Percentiles rank a stretch among this genome's conserved stretches.
phyloP scores from a whole-genome alignment of 2,329 filamentous ascomycete species.

The Hymenoscyphus repandus region DNA sequence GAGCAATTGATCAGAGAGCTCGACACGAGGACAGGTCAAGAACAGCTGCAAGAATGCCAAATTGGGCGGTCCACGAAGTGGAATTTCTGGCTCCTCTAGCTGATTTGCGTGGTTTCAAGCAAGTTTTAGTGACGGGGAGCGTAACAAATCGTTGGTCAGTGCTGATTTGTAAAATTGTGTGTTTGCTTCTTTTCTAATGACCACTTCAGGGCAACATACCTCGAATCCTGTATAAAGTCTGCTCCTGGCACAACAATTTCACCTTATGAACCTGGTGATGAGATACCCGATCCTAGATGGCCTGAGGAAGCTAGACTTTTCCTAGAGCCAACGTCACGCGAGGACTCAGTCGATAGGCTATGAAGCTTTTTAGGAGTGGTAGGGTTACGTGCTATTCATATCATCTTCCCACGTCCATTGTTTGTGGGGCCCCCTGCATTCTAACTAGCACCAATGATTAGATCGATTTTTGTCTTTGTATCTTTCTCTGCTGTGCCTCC shows the following conservation, averaged over 20 bases:
- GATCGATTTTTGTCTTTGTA: no score
- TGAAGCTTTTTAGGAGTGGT: no score
- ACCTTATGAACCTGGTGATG: not conserved
- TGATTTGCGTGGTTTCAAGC: not conserved
- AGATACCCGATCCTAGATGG: not conserved
- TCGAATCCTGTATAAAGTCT: not conserved
- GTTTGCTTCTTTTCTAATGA: no score
- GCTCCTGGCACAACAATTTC: not conserved
- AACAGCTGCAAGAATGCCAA: not conserved
- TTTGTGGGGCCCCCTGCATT: no score
- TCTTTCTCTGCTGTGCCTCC: no score
- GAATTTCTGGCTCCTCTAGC: not conserved
- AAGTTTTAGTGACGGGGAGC: not conserved
- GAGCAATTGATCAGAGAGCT: not conserved
- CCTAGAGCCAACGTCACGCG: no score
- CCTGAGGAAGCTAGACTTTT: not conserved
- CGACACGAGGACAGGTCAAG: not conserved
- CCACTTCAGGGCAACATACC: not conserved
- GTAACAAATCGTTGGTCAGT: not conserved
- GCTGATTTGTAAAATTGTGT: not conserved
- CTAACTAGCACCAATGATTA: no score
- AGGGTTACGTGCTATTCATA: no score
- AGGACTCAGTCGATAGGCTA: no score
- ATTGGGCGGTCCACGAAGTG: not conserved
- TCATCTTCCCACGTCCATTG: no score